Evolutionary conservation across 2,329 filamentous ascomycete species (phyloP), one percentile per base, ranked within the genome.

Genomic region (Aspergillus floridensis): DNA sequence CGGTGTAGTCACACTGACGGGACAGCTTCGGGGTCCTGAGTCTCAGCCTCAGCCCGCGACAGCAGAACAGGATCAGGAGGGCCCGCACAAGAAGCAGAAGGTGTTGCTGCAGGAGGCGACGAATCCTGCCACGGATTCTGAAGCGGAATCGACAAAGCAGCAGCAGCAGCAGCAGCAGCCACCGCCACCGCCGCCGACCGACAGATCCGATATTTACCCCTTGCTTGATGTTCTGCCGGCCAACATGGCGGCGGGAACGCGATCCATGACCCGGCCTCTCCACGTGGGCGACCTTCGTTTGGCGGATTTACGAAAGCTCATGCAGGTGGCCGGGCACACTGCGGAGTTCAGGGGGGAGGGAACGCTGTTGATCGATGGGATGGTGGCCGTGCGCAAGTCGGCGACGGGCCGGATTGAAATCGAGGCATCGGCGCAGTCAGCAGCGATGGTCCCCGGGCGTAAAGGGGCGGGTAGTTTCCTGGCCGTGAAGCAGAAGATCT

Each of bases 291-390:
- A 99, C 74, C 79, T 98, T 47, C 86, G 93, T 22, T 84, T 99
- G 19, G 92, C 93, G 0, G 93, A 98, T 73, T 80, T 99, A 59
- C 84, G 95, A 54, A 88, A 91, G 61, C 84, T 93, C 21, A 91
- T 99, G 86, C 88, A 92, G 68, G 82, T 84, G 14, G 84, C 88
- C 3, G 92, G 93, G 0, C 92, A 97, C 77, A 88, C 86, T 14
- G 93, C 93, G 1, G 95, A 97, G 74, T 97, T 98, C 75, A 84
- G 92, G 53, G 95, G 95, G 53, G 93, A 98, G 76, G 95, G 95
- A 62, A 96, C 90, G 8, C 80, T 99, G 59, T 84, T 99, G 10
- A 88, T 99, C 58, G 93, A 98, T 72, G 90, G 91, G 1, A 85
- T 86, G 10, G 93, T 98, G 6, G 90, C 92, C 4, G 92, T 99